A percentile compares a stretch with the other conserved stretches of the same genome.
phyloP scores from a whole-genome alignment of 495 filamentous ascomycete species.

The Neurospora terricola region DNA sequence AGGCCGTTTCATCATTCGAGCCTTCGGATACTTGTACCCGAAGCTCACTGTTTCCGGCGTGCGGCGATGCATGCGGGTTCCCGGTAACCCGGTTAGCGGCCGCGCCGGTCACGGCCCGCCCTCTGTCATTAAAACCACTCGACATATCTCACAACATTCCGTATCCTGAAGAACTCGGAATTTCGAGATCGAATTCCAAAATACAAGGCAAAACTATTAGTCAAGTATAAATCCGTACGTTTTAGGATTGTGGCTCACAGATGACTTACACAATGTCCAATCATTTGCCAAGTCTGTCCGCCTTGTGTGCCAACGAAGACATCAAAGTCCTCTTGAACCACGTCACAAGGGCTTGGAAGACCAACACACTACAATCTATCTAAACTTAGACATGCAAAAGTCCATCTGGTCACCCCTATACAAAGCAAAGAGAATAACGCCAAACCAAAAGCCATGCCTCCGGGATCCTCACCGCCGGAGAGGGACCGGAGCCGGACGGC shows the following conservation, averaged over 20 bases:
- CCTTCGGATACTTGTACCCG: not conserved
- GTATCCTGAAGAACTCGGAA: not conserved
- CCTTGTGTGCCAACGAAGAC: not conserved
- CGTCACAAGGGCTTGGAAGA: not conserved
- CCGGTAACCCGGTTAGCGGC: not conserved
- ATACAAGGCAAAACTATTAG: not conserved
- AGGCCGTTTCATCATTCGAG: not conserved
- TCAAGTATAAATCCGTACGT: not conserved
- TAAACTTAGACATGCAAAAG: too few species aligned
- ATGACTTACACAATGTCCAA: not conserved
- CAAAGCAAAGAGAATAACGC: too few species aligned
- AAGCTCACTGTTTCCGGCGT: not conserved
- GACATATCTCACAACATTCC: not conserved
- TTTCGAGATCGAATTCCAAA: not conserved
- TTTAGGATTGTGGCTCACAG: not conserved
- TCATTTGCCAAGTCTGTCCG: not conserved
- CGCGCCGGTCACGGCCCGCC: not conserved
- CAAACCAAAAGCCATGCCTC: too few species aligned
- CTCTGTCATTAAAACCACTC: not conserved
- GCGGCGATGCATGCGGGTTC: not conserved
- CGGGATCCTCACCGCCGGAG: not conserved
- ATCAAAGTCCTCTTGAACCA: not conserved
- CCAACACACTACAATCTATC: not conserved
- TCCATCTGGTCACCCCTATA: too few species aligned
- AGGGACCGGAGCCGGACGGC: not conserved